A percentile compares a stretch with the other conserved stretches of the same genome.
These are phyloP conservation scores for Aspergillus texensis DNA, from an alignment of 2,329 filamentous ascomycete genomes.

Conservation along the genomic window DNA sequence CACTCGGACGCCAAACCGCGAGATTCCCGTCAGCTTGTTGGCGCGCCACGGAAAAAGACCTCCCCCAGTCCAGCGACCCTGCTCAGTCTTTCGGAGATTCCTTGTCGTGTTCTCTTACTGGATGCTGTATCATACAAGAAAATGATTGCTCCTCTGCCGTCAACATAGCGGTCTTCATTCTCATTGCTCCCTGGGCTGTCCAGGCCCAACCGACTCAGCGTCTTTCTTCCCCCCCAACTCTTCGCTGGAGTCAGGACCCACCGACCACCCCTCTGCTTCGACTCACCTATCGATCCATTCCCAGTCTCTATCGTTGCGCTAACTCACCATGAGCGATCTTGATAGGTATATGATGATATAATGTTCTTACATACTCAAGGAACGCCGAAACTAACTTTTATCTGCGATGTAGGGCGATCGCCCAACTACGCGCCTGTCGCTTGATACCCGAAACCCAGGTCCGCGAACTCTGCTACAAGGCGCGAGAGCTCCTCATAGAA, in stretches of 20 bases:
- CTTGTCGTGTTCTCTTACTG: constrained; percentile 5
- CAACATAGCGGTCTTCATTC: constrained; percentile 23
- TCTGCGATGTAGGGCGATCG: constrained; percentile 71
- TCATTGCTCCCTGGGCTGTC: constrained; percentile 13
- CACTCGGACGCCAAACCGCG: neutral
- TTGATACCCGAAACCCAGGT: constrained; percentile 96
- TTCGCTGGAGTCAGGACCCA: constrained; percentile 21
- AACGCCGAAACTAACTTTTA: constrained; percentile 8
- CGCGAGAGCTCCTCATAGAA: constrained; percentile 91
- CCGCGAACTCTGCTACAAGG: constrained; percentile 95
- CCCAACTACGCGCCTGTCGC: constrained; percentile 90
- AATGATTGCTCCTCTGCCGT: constrained; percentile 23
- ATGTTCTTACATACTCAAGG: neutral
- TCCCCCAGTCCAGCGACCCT: neutral
- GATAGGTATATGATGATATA: constrained; percentile 67
- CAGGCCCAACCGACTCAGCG: constrained; percentile 10
- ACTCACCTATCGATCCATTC: constrained; percentile 6
- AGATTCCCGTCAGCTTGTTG: constrained; percentile 7
- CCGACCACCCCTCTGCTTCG: constrained; percentile 14
- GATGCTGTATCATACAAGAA: constrained; percentile 14
- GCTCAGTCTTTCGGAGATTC: constrained; percentile 8
- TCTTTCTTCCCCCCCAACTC: constrained; percentile 13
- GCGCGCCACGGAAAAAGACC: constrained; percentile 10
- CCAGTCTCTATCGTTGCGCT: constrained; percentile 11
- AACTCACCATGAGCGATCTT: constrained; percentile 78